A percentile compares a stretch with the other conserved stretches of the same genome.
Conservation (phyloP, 1,139 yeast species). For the Hanseniaspora gamundiae region DNA sequence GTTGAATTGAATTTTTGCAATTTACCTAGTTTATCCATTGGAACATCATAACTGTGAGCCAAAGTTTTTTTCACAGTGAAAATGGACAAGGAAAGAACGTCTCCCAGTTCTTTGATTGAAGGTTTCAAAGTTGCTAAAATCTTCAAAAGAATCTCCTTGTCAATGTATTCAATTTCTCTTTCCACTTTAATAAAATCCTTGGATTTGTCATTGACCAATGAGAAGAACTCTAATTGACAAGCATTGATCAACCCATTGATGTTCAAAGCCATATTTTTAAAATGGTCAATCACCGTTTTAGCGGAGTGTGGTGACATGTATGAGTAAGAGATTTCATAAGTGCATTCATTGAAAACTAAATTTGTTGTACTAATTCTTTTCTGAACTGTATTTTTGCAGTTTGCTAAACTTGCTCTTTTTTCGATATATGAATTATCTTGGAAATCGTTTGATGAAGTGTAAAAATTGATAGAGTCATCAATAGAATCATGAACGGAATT, state of each 20-base stretch:
- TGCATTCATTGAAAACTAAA: slow-evolving; percentile 33
- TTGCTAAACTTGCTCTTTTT: slow-evolving; percentile 14
- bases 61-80: slow-evolving; percentile 25
- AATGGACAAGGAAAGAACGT: slow-evolving; percentile 25
- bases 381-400: slow-evolving; percentile 23
- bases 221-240: slow-evolving; percentile 33
- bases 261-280: slow-evolving; percentile 26
- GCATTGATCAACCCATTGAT: slow-evolving; percentile 35
- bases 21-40: slow-evolving; percentile 13
- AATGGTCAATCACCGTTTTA: slow-evolving; percentile 25
- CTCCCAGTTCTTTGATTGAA: slow-evolving; percentile 26
- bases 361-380: slow-evolving; percentile 27
- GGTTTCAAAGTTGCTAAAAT: slow-evolving; percentile 24
- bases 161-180: slow-evolving; percentile 28
- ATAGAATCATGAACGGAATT: slow-evolving; percentile 31
- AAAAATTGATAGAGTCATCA: slow-evolving; percentile 29
- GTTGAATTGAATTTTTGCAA: slow-evolving; percentile 15
- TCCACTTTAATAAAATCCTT: slow-evolving; percentile 12
- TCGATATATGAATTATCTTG: slow-evolving; percentile 18
- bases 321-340: slow-evolving; percentile 37
- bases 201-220: slow-evolving; percentile 20
- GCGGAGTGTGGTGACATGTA: slow-evolving; percentile 33
- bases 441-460: slow-evolving; percentile 21
- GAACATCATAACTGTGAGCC: slow-evolving; percentile 32
- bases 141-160: slow-evolving; percentile 23